These are phyloP conservation scores for Ulmus americana DNA, from an alignment of 331 rosid species.

Conservation along the genomic window DNA sequence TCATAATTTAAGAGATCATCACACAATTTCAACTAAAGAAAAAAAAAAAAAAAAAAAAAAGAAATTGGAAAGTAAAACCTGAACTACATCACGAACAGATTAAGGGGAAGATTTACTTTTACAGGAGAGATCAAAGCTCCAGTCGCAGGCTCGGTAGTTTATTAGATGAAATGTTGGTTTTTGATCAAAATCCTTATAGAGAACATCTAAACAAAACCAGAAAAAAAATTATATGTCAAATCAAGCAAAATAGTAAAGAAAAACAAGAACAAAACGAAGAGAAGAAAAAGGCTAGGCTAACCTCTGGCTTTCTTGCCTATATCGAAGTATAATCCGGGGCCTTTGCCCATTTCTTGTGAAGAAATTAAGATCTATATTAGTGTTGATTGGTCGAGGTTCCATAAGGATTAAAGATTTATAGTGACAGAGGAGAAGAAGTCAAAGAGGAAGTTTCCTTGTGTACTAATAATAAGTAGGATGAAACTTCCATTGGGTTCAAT, in stretches of 20 bases:
- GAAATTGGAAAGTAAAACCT: not conserved
- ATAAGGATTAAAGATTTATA: slow-evolving; percentile 26
- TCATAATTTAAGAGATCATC: not conserved
- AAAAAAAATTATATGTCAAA: slow-evolving; percentile 16
- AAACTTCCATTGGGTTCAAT: slow-evolving; percentile 44
- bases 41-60: not conserved
- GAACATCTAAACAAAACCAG: slow-evolving; percentile 45
- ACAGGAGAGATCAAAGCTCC: slow-evolving; percentile 50
- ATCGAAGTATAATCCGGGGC: slow-evolving; percentile 44
- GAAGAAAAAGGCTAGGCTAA: slow-evolving; percentile 17
- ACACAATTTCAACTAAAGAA: not conserved
- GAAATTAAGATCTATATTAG: slow-evolving; percentile 22
- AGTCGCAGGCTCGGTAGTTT: slow-evolving; percentile 41
- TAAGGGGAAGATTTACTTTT: slow-evolving; percentile 37
- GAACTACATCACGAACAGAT: slow-evolving; percentile 3
- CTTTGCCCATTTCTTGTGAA: slow-evolving; percentile 34
- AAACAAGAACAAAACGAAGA: not conserved
- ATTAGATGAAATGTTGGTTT: slow-evolving; percentile 35
- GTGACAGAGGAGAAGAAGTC: slow-evolving; percentile 19
- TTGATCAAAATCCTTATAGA: slow-evolving; percentile 43
- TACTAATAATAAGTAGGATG: slow-evolving; percentile 25
- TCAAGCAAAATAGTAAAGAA: not conserved
- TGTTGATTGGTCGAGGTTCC: slow-evolving; percentile 24
- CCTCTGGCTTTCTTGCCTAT: slow-evolving; percentile 69
- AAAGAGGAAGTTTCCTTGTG: slow-evolving; percentile 50